phyloP scores from a whole-genome alignment of 2,329 filamentous ascomycete species.

The Emergomyces pasteurianus region DNA sequence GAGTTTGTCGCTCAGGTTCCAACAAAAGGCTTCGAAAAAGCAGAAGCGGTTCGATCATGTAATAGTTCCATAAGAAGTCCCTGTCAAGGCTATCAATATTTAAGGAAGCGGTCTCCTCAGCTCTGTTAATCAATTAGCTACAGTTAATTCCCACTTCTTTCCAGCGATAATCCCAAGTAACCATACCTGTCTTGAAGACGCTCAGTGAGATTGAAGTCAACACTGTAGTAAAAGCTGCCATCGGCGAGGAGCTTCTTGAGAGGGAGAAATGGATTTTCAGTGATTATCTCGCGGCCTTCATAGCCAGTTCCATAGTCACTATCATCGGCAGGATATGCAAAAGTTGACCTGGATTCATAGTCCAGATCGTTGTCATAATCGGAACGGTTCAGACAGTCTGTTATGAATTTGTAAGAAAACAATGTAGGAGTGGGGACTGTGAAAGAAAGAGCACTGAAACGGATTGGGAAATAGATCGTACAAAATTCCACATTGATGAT shows the following conservation, averaged over 20 bases:
- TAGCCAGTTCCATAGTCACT: conserved; percentile 37
- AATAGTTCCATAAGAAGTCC: conserved; percentile 93
- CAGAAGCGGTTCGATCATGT: conserved; percentile 90
- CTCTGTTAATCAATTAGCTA: conserved; percentile 35
- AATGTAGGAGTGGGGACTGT: background rate
- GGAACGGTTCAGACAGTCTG: conserved; percentile 74
- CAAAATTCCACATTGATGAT: conserved; percentile 79
- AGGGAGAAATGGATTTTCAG: conserved; percentile 82
- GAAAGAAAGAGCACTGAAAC: conserved; percentile 2
- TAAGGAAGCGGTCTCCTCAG: conserved; percentile 64
- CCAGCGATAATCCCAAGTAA: background rate
- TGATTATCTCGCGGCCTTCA: conserved; percentile 54
- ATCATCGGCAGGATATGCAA: conserved; percentile 44
- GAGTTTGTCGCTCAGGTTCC: conserved; percentile 57
- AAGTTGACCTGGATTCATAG: conserved; percentile 35
- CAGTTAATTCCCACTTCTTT: conserved; percentile 5
- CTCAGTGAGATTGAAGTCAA: conserved; percentile 95
- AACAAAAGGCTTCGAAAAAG: conserved; percentile 76
- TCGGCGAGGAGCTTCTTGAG: conserved; percentile 85
- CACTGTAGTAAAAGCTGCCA: conserved; percentile 94
- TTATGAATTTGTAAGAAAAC: conserved; percentile 5
- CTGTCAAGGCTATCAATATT: conserved; percentile 89
- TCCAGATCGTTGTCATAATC: conserved; percentile 69
- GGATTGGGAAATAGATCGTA: conserved; percentile 16
- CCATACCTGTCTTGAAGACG: conserved; percentile 71